phyloP scores from a whole-genome alignment of 768 basidiomycete genomes.

The Phanerodontia chrysosporium region DNA sequence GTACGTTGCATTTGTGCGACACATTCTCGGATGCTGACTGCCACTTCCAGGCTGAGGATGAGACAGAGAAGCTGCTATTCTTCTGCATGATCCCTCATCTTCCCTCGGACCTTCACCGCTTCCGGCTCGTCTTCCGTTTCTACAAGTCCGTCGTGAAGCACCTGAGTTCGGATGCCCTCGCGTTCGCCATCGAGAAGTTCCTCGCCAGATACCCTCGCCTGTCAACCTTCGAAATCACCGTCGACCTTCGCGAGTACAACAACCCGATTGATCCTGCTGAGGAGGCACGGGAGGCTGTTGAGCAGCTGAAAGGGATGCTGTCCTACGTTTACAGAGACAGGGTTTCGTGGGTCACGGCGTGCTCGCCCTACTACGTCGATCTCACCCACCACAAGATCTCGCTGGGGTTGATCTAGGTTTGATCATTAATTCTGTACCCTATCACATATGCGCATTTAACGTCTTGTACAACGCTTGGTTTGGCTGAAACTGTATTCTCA shows the following conservation, averaged over 20 bases:
- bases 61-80: not conserved
- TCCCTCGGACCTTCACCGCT: not conserved
- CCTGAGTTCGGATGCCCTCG: not conserved
- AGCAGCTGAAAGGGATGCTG: not conserved
- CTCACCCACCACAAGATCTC: not conserved
- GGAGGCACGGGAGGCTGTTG: not conserved
- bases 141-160: not conserved
- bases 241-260: not conserved
- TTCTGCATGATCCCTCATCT: not conserved
- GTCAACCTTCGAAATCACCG: not conserved
- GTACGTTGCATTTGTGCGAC: not conserved
- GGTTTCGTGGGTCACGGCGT: not conserved
- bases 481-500: too few relatives aligned
- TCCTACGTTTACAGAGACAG: not conserved
- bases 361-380: not conserved
- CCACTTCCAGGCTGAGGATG: not conserved
- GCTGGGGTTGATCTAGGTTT: not conserved
- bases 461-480: too few relatives aligned
- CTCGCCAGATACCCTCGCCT: not conserved
- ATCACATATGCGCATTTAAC: too few relatives aligned
- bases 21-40: not conserved
- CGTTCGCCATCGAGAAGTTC: not conserved
- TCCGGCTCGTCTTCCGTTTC: not conserved
- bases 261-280: not conserved
- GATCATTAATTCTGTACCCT: too few relatives aligned